A percentile compares a stretch with the other conserved stretches of the same genome.
Conservation (phyloP, 768 basidiomycete genomes). For the Gelatoporia subvermispora region DNA sequence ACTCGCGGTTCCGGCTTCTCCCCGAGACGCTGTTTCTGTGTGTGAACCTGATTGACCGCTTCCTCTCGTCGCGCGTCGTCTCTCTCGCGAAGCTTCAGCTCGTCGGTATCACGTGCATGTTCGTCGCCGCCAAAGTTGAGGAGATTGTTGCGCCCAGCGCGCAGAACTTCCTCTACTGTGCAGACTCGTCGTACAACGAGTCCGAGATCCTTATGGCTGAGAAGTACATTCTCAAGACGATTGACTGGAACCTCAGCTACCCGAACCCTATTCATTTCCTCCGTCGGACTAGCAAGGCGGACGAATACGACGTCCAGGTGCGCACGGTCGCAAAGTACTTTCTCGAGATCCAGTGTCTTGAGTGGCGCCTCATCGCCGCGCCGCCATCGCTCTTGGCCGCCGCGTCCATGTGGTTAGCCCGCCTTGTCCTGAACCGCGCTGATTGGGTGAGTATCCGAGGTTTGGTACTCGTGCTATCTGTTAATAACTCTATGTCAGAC, state of each 20-base stretch:
- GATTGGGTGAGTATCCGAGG: constrained; percentile 70
- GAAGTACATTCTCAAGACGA: constrained; percentile 77
- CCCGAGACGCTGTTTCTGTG: constrained; percentile 91
- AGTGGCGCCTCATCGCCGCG: constrained; percentile 69
- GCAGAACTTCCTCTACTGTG: constrained; percentile 71
- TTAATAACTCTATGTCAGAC: constrained; percentile 43
- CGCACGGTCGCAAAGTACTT: constrained; percentile 89
- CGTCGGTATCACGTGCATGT: constrained; percentile 83
- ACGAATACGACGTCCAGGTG: constrained; percentile 81
- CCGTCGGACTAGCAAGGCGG: constrained; percentile 87
- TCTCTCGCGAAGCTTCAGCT: constrained; percentile 65
- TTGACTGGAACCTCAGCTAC: constrained; percentile 82
- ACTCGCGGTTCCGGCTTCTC: constrained; percentile 77
- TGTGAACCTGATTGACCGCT: constrained; percentile 74
- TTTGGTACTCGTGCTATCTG: neutral
- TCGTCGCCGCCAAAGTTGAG: constrained; percentile 89
- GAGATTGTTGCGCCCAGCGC: constrained; percentile 88
- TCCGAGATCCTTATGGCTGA: constrained; percentile 87
- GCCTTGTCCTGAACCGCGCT: constrained; percentile 70
- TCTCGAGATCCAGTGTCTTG: constrained; percentile 79
- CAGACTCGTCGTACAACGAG: constrained; percentile 71
- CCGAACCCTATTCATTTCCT: constrained; percentile 90
- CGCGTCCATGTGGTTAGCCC: constrained; percentile 80
- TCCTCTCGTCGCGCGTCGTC: constrained; percentile 54
- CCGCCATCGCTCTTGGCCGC: constrained; percentile 81